Base-by-base conservation (phyloP, 1,139 yeast species). In the Sugiyamaella neomexicana region DNA sequence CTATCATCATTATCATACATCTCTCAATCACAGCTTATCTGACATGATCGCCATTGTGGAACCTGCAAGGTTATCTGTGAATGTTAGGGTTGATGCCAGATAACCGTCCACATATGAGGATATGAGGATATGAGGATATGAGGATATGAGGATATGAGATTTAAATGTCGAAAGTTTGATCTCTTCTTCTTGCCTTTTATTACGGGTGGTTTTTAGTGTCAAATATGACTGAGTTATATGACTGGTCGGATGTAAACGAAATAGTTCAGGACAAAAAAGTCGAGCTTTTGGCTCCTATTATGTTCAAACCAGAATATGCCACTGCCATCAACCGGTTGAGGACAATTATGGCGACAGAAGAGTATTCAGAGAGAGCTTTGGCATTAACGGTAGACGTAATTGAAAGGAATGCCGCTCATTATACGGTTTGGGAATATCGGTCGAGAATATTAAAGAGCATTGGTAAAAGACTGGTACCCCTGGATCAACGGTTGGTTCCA, bases 361-460 rank as follows among this genome's bases (percentile, higher is more conserved):
- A 90, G 65, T 75, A 78, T 63, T 80, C 90, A 0, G 83, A 80
- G 46, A 74, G 98, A 55, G 91, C 96, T 0, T 70, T 89, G 38
- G 77, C 77, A 27, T 71, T 90, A 46, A 86, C 96, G 0, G 77
- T 79, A 27, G 70, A 72, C 38, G 85, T 87, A 2, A 84, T 95
- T 53, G 80, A 74, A 13, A 65, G 80, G 57, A 83, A 89, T 50
- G 93, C 98, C 0, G 96, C 97, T 0, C 97, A 91, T 70, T 93
- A 93, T 68, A 86, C 97, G 0, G 85, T 85, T 1, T 93, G 99
- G 98, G 74, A 73, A 47, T 93, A 86, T 70, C 75, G 98, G 15
- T 82, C 74, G 58, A 77, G 83, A 56, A 81, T 83, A 12, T 70
- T 89, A 44, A 67, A 57, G 38, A 51, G 66, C 44, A 63, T 58